Conservation (phyloP, 257 asterid species). For the Solanum rostratum region DNA sequence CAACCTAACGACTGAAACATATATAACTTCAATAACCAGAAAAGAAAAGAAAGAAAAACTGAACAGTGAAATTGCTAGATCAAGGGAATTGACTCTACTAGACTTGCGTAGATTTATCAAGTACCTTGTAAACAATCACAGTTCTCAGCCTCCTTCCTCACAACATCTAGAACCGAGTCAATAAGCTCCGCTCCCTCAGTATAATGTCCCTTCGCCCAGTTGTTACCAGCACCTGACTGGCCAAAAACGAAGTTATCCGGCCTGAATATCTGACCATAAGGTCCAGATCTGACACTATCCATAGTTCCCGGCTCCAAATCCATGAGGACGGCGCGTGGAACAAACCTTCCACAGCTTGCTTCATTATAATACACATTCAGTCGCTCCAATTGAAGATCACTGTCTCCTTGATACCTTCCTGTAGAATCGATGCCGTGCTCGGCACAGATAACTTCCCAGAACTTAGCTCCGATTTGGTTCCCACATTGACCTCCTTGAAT, state of each 20-base stretch:
- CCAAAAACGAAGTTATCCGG: slow-evolving; percentile 1
- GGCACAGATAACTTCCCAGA: slow-evolving; percentile 1
- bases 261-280: not conserved
- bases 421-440: not conserved
- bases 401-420: slow-evolving; percentile 1
- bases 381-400: not conserved
- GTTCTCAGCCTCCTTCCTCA: not conserved
- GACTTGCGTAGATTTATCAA: not conserved
- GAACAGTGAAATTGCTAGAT: not conserved
- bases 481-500: slow-evolving; percentile 2
- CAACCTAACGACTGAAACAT: not conserved
- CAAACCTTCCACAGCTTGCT: slow-evolving; percentile 9
- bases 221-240: not conserved
- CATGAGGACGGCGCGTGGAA: slow-evolving; percentile 2
- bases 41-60: not conserved
- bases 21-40: not conserved
- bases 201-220: not conserved
- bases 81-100: not conserved
- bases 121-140: slow-evolving; percentile 1
- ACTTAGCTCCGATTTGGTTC: not conserved
- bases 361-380: slow-evolving; percentile 2
- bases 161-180: not conserved
- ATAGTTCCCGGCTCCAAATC: slow-evolving; percentile 6
- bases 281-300: slow-evolving; percentile 6
- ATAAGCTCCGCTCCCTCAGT: slow-evolving; percentile 2